phyloP scores from a whole-genome alignment of 768 basidiomycete species.

The Pleurotus ostreatus region DNA sequence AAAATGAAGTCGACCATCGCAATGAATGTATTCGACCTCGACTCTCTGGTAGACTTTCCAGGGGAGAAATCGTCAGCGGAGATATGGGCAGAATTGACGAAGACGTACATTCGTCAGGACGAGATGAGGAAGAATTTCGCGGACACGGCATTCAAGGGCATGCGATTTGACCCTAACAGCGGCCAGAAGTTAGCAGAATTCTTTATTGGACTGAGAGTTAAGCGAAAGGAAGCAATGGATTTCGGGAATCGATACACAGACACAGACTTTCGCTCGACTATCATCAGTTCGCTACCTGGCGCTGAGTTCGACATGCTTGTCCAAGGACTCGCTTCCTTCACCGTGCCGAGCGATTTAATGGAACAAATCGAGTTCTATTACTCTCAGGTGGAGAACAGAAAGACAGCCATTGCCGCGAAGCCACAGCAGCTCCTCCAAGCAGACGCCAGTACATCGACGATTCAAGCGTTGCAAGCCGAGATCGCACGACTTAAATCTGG shows the following conservation, averaged over 20 bases:
- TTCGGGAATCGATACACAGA: constrained; percentile 6
- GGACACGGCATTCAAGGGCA: background rate
- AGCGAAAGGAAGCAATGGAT: background rate
- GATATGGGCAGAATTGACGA: background rate
- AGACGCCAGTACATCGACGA: background rate
- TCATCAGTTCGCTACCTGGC: constrained; percentile 16
- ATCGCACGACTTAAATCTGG: background rate
- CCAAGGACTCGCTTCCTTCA: constrained; percentile 10
- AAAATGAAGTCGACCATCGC: no score
- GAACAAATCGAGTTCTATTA: constrained; percentile 8
- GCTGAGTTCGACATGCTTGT: constrained; percentile 18
- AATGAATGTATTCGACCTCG: constrained; percentile 2
- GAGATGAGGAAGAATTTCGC: background rate
- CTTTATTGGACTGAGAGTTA: background rate
- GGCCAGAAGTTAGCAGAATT: background rate
- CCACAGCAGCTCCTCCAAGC: background rate
- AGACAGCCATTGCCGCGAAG: background rate
- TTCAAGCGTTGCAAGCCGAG: constrained; percentile 3
- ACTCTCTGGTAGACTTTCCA: constrained; percentile 13
- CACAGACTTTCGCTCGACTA: constrained; percentile 14
- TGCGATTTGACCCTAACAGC: background rate
- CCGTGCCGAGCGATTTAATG: constrained; percentile 11
- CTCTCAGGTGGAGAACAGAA: background rate
- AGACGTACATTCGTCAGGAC: background rate
- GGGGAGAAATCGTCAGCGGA: constrained; percentile 10